Conservation (phyloP, 108 stramenopile genomes). For the Cyclotella atomus region DNA sequence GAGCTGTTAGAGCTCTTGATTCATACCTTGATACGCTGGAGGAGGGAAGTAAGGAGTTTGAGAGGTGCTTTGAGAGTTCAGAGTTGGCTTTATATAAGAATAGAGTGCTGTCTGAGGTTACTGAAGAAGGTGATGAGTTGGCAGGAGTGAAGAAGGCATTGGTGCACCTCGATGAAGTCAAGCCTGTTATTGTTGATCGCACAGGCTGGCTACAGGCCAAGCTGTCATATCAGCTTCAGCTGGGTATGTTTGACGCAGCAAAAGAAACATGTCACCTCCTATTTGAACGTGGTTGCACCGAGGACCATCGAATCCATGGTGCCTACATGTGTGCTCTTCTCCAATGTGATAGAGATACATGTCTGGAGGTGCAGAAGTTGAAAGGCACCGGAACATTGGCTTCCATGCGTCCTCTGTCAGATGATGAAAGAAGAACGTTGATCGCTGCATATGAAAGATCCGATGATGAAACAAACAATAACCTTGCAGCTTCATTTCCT, state of each 20-base stretch:
- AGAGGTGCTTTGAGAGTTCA: conserved; percentile 85
- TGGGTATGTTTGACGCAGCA: conserved; percentile 77
- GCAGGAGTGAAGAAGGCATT: conserved; percentile 82
- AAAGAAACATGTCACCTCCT: conserved; percentile 58
- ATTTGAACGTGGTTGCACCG: conserved; percentile 79
- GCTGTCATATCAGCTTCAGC: conserved; percentile 73
- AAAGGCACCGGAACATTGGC: conserved; percentile 72
- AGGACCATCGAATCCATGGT: conserved; percentile 90
- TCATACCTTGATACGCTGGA: conserved; percentile 78
- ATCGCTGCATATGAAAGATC: conserved; percentile 63
- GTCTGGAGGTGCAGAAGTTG: conserved; percentile 51
- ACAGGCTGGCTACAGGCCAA: conserved; percentile 69
- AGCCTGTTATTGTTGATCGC: conserved; percentile 72
- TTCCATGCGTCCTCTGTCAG: conserved; percentile 58
- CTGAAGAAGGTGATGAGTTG: conserved; percentile 31
- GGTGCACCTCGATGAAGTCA: conserved; percentile 72
- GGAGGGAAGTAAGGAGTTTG: conserved; percentile 67
- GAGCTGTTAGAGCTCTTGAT: conserved; percentile 90
- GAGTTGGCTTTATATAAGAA: conserved; percentile 95
- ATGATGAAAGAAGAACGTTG: conserved; percentile 59
- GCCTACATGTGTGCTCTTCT: conserved; percentile 92
- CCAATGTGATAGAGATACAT: conserved; percentile 50
- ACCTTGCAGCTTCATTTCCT: conserved; percentile 51
- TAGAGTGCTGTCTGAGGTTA: conserved; percentile 78
- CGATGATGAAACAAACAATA: conserved; percentile 5